These are phyloP conservation scores for Clavulina sp. DNA, from an alignment of 768 basidiomycete species.

Conservation along the genomic window DNA sequence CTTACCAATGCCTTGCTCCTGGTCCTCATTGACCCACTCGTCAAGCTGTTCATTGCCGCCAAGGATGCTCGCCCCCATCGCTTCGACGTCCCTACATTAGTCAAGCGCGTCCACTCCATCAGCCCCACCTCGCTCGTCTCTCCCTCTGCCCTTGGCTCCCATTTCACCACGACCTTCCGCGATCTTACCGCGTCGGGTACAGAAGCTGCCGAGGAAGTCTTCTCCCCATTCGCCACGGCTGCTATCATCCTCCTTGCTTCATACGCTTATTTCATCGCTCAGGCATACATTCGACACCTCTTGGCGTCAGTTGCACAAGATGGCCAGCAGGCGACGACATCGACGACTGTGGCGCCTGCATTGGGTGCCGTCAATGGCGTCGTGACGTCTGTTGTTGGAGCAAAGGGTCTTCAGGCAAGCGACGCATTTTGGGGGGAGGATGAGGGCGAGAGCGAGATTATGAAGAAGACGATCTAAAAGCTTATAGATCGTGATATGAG, in stretches of 20 bases:
- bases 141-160: too few species aligned
- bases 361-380: not conserved
- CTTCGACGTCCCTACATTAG: not conserved
- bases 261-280: not conserved
- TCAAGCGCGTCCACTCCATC: not conserved
- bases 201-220: not conserved
- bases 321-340: too few species aligned
- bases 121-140: too few species aligned
- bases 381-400: not conserved
- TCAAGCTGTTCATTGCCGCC: not conserved
- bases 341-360: too few species aligned
- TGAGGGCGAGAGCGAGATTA: not conserved
- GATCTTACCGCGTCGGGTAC: not conserved
- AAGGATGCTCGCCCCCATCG: not conserved
- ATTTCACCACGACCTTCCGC: not conserved
- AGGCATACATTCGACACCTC: not conserved
- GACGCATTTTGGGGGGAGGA: not conserved
- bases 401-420: not conserved
- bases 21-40: not conserved
- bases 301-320: not conserved
- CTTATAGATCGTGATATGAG: too few species aligned
- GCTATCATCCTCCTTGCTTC: not conserved
- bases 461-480: slow-evolving; percentile 7
- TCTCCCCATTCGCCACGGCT: not conserved
- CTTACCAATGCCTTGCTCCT: not conserved